Evolutionary conservation across 2,329 filamentous ascomycete genomes (phyloP).

Genomic region (Claviceps maximensis): DNA sequence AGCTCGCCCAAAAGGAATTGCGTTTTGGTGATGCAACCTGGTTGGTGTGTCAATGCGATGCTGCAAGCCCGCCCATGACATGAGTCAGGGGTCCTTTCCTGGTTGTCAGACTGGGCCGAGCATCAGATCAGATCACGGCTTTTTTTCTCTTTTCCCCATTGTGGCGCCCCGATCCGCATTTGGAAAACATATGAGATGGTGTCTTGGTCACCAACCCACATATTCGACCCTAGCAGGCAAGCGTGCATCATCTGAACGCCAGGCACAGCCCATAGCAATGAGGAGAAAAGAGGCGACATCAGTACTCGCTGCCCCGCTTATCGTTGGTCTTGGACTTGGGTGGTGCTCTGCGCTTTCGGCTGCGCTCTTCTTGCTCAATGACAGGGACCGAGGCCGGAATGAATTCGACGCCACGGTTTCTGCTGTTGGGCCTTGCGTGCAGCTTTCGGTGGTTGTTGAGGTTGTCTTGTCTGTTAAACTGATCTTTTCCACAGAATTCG

Average conservation of each 20-base stretch:
- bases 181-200: neutral
- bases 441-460: slow-evolving; percentile 30
- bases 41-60: neutral
- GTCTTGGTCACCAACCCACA: slow-evolving; percentile 3
- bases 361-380: slow-evolving; percentile 27
- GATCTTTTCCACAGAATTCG: slow-evolving; percentile 29
- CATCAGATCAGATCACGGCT: no score
- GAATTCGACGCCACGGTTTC: slow-evolving; percentile 26
- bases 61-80: neutral
- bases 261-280: neutral
- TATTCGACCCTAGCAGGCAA: neutral
- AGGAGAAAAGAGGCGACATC: slow-evolving; percentile 5
- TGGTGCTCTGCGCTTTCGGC: slow-evolving; percentile 25
- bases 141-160: neutral
- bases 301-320: slow-evolving; percentile 19
- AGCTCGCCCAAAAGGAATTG: neutral
- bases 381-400: slow-evolving; percentile 26
- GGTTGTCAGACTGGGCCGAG: neutral
- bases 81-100: neutral
- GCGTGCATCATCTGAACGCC: slow-evolving; percentile 1
- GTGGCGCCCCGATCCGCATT: neutral
- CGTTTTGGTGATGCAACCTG: neutral
- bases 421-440: slow-evolving; percentile 25
- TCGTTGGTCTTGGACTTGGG: slow-evolving; percentile 23
- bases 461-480: slow-evolving; percentile 29